Evolutionary conservation across 768 basidiomycete genomes (phyloP), one percentile per base, ranked within the genome.

Genomic region (Kwoniella sp.): DNA sequence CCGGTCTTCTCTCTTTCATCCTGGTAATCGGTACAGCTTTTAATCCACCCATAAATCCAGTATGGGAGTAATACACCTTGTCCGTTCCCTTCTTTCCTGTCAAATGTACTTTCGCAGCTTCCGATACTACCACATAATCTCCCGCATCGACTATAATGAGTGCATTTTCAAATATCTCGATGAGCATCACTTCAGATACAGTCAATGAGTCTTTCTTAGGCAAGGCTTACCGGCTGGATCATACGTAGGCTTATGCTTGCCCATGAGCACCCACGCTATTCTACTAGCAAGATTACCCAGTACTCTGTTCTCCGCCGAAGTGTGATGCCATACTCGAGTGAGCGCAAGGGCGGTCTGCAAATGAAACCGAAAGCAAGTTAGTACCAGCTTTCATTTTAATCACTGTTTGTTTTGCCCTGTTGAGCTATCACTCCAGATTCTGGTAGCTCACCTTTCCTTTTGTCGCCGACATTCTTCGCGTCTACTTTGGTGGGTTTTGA

Each of bases 141-240:
- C 96, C 96, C 59, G 91, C 93, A 81, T 99, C 96, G 68, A 90
- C 95, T 96, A n/a, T n/a, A n/a, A n/a, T n/a, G n/a, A n/a, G n/a
- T n/a, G n/a, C 19, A 24, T 5, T 5, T 27, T 44, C 10, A 15
- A 10, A 15, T 19, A 19, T 15, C 10, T 19, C 40, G 3, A 44
- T 22, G 19, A 12, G 21, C 21, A 47, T 55, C 8, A 57, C 48
- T 46, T 44, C n/a, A 24, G 25, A 5, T 46, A 44, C 55, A 17
- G n/a, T n/a, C n/a, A n/a, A n/a, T n/a, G n/a, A n/a, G n/a, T 33
- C 33, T 33, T 33, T 33, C 33, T 33, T 33, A 5, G 9, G 3
- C 1, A 13, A 15, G 30, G 27, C 88, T 63, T 66, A 92, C 95
- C 86, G 68, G 88, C 85, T 10, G 91, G 92, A 81, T 98, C 92